Evolutionary conservation across 2,329 filamentous ascomycete genomes (phyloP).

Genomic region (Fusarium incarnatum): DNA sequence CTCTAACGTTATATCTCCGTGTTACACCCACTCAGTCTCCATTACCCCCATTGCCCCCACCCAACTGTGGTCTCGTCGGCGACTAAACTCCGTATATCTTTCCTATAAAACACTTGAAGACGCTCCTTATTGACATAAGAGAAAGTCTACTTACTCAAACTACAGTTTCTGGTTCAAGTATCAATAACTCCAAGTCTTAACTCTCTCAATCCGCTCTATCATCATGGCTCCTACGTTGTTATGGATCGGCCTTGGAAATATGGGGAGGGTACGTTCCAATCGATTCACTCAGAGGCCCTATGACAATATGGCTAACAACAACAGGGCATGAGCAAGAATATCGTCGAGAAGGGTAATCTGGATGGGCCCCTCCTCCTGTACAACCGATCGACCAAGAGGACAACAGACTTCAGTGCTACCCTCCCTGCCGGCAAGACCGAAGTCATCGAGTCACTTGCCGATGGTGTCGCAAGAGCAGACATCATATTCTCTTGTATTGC

Average conservation of each 20-base stretch:
- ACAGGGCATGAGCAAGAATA: slow-evolving; percentile 86
- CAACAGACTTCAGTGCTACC: slow-evolving; percentile 70
- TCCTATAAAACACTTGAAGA: neutral
- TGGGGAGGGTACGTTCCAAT: slow-evolving; percentile 74
- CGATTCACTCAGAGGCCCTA: neutral
- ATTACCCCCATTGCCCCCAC: slow-evolving; percentile 1
- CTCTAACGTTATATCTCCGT: neutral
- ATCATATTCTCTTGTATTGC: slow-evolving; percentile 86
- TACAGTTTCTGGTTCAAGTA: neutral
- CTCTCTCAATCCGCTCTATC: neutral
- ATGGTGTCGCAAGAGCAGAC: slow-evolving; percentile 75
- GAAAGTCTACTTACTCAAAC: neutral
- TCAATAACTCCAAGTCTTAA: neutral
- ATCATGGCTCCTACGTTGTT: slow-evolving; percentile 71
- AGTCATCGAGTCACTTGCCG: slow-evolving; percentile 72
- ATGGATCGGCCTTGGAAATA: slow-evolving; percentile 89
- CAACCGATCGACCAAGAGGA: slow-evolving; percentile 79
- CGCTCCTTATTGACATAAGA: neutral
- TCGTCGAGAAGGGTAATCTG: slow-evolving; percentile 80
- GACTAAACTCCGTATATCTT: slow-evolving; percentile 5
- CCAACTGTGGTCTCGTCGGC: neutral
- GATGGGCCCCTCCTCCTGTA: slow-evolving; percentile 79
- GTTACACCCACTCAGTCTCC: neutral
- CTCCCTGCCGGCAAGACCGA: slow-evolving; percentile 72
- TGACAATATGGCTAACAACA: neutral